Evolutionary conservation across 2,329 filamentous ascomycete species (phyloP), one percentile per base, ranked within the genome.

Genomic region (Monascus ruber): DNA sequence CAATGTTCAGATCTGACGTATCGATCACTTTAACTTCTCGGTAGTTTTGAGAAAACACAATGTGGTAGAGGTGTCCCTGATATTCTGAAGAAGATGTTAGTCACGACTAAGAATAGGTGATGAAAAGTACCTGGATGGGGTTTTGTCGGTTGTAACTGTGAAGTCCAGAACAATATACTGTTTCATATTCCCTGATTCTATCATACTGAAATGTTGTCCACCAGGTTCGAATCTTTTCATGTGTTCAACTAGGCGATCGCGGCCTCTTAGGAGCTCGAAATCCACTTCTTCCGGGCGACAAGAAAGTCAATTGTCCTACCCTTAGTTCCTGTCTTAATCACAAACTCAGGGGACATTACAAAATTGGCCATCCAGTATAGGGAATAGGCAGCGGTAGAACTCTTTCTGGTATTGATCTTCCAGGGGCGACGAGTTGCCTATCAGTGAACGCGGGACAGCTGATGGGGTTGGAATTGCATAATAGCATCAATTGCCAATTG

Each of bases 331-430:
- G 43, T 8, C 27, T 43, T 29, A 26, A 47, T 42, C 10, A 41
- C 31, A 32, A 39, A 46, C 31, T 46, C 45, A 11, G 45, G 43
- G 37, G 45, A 43, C 35, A 47, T 35, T 10, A 45, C 8, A 31
- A 45, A 11, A 42, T 39, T 39, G 45, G 11, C 42, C 37, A 38
- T 43, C 31, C 28, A 43, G 34, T 28, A 43, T 27, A 35, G 32
- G 25, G 35, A 42, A 41, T 17, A 47, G 34, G 27, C 42, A 47
- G 35, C 43, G 42, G 24, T 47, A 47, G 34, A 47, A 40, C 27
- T 47, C 43, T 26, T 47, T 46, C 31, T 37, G 32, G 35, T 45
- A 47, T 32, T 45, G 41, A 36, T 46, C 41, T 39, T 44, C 37
- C 11, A 45, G 35, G 6, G 42, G 36, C 35, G 17, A 28, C 10